phyloP scores from a whole-genome alignment of 2,329 filamentous ascomycete genomes.

The Erysiphe neolycopersici region DNA sequence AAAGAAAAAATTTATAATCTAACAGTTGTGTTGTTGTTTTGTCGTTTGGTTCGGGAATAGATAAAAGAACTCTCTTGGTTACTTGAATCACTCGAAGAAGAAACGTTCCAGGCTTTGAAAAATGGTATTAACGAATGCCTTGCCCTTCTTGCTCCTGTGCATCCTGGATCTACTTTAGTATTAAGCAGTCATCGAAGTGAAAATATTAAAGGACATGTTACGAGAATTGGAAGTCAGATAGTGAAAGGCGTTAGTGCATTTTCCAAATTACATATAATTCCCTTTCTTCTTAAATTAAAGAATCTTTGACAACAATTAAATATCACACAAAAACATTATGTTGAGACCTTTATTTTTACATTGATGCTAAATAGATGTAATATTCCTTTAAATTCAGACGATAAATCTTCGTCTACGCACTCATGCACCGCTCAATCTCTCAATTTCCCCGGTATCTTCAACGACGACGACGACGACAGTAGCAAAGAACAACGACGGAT shows the following conservation, averaged over 20 bases:
- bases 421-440: conserved; percentile 19
- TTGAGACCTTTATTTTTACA: no score
- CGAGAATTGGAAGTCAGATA: conserved; percentile 67
- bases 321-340: no score
- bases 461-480: not conserved
- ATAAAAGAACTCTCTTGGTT: conserved; percentile 14
- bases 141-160: conserved; percentile 56
- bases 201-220: conserved; percentile 75
- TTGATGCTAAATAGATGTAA: no score
- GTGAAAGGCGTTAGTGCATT: conserved; percentile 50
- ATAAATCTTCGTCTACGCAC: conserved; percentile 53
- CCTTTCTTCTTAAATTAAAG: not conserved
- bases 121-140: conserved; percentile 70
- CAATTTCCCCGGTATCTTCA: conserved; percentile 3
- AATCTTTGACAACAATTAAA: not conserved
- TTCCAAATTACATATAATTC: not conserved
- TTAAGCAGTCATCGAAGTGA: conserved; percentile 72
- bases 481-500: conserved; percentile 13
- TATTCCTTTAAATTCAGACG: conserved; percentile 21
- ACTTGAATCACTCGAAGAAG: conserved; percentile 14
- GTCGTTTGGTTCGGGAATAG: conserved; percentile 2
- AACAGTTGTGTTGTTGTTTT: no score
- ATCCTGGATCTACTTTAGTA: conserved; percentile 69
- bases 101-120: conserved; percentile 11
- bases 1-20: no score